Evolutionary conservation across 163 green algal genomes (phyloP), one percentile per base, ranked within the genome.

Genomic region (Smithsoniella earleae): DNA sequence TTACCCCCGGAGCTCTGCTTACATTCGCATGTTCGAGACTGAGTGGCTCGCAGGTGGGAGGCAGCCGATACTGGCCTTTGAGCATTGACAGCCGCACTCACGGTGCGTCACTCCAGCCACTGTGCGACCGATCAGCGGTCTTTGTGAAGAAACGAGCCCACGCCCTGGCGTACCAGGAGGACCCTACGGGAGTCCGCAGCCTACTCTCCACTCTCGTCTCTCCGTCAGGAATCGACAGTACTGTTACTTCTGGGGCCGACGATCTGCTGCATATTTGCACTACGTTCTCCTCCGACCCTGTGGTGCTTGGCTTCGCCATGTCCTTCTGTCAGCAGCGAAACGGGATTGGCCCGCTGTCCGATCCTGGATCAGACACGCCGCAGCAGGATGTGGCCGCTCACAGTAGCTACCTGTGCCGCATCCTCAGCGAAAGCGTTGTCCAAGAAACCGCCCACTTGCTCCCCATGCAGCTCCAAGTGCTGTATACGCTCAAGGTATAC

Each of bases 141-240:
- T 87, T 81, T 37, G 84, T 89, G 25, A 86, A 86, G 79, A 89
- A 87, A 58, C 86, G 87, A 54, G 79, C 84, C 2, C 82, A 83
- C 0, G 83, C 81, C 0, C 75, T 95, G 54, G 82, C 86, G 0
- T 94, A 95, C 66, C 77, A 77, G 0, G 82, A 89, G 36, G 89
- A 96, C 54, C 85, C 86, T 2, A 82, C 80, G n/a, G 89, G 89
- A 37, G 83, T 91, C 3, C 82, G 86, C 27, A 90, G 86, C 13
- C 66, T 93, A 45, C 84, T 96, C 25, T 89, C 83, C 0, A 69
- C 58, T 20, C 25, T 81, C 74, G 37, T 85, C 82, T 36, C 83
- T 87, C 34, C 75, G 84, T 22, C 36, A 76, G 33, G 77, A 65
- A 2, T 55, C 8, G 55, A 25, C 3, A n/a, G 18, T 3, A 10